A percentile compares a stretch with the other conserved stretches of the same genome.
phyloP scores from a whole-genome alignment of 164 flowering plant species.

The Dillenia turbinata region DNA sequence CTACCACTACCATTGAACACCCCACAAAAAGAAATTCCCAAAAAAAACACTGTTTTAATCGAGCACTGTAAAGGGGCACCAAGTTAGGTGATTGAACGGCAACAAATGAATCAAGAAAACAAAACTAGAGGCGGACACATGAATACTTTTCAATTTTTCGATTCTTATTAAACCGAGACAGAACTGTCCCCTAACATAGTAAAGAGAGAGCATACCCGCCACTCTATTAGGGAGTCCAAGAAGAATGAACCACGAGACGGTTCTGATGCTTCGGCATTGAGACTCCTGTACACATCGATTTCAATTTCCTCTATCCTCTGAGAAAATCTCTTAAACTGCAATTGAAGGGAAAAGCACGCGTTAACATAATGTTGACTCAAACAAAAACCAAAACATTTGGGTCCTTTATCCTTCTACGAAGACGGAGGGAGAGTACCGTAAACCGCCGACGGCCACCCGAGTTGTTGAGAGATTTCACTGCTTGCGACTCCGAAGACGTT shows the following conservation, averaged over 20 bases:
- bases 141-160: no score
- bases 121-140: no score
- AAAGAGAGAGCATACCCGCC: conserved; percentile 57
- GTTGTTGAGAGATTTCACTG: conserved; percentile 78
- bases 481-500: conserved; percentile 43
- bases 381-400: not conserved
- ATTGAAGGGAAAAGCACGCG: not conserved
- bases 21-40: no score
- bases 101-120: no score
- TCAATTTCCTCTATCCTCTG: conserved; percentile 67
- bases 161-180: no score
- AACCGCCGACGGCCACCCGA: conserved; percentile 66
- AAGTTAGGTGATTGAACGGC: no score
- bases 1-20: no score
- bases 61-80: no score
- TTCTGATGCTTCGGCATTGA: conserved; percentile 49
- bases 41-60: no score
- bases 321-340: conserved; percentile 75
- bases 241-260: conserved; percentile 74
- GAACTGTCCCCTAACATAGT: no score
- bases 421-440: conserved; percentile 34
- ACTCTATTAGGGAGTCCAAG: conserved; percentile 64
- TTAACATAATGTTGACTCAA: not conserved
- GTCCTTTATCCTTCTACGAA: not conserved
- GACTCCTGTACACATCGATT: conserved; percentile 61